Base-by-base conservation (phyloP, 2,329 filamentous ascomycete genomes). In the Lachnellula willkommii region DNA sequence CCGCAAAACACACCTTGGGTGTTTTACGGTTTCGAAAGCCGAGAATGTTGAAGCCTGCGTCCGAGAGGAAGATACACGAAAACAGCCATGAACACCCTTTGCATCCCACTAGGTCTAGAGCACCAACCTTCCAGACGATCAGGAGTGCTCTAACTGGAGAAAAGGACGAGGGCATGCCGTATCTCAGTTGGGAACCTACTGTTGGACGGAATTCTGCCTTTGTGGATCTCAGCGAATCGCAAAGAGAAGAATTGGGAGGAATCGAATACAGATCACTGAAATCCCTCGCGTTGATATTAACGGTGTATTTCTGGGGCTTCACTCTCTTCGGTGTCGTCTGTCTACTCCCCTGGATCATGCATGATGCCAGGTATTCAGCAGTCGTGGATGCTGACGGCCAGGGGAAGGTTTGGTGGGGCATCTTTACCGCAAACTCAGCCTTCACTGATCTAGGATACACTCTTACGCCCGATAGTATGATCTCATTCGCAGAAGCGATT, bases 361-460 rank as follows among this genome's bases (percentile, higher is more conserved):
- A 83, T 22, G 82, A 79, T 45, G 58, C 76, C 0, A 75, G 73
- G 2, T 96, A 89, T 70, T 84, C 83, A 5, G 63, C 75, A 0
- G 69, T 93, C 15, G 81, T 96, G n/a, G 75, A 79, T 1, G 71
- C 69, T 0, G 78, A 75, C 50, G 84, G 83, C 8, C 75, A 89
- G 63, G 85, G 79, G 55, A 83, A 83, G 42, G 80, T 82, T 0
- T 99, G 94, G 94, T 99, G 94, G 88, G 91, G 83, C 0, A 84
- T 99, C 63, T 99, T 93, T 74, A 96, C 90, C 0, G 76, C 91
- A 14, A 90, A 84, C 49, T 94, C 91, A 42, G 82, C 91, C 54
- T 96, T 99, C 72, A 96, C 93, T 73, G 93, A 99, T 74, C 75
- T 97, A n/a, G 94, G 94, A 11, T 93, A 91, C 65, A 93, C 92